Evolutionary conservation across 1,284 basidiomycete genomes (phyloP).

Genomic region (Leccinum fuscescens): DNA sequence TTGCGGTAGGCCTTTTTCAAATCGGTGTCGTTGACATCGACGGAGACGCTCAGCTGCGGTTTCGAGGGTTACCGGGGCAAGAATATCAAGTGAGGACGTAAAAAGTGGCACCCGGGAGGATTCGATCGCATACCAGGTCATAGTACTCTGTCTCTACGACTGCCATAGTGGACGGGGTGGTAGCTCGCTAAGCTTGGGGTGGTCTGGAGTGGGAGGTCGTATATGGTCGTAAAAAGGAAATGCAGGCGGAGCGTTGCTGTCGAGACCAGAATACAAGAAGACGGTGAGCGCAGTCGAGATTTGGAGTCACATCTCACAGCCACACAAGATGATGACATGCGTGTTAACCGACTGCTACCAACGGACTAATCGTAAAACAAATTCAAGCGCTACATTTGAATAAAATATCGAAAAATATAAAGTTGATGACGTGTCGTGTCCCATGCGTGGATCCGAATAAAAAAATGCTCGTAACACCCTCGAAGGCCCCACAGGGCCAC

Average conservation of each 20-base stretch:
- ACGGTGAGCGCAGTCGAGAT: neutral
- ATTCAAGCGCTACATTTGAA: constrained; percentile 26
- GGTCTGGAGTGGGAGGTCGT: constrained; percentile 3
- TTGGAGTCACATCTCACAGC: constrained; percentile 21
- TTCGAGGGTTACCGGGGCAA: neutral
- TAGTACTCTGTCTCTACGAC: constrained; percentile 69
- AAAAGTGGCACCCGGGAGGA: neutral
- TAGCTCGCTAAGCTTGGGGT: neutral
- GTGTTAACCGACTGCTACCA: neutral
- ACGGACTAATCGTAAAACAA: constrained; percentile 2
- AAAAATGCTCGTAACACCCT: constrained; percentile 22
- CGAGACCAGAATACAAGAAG: constrained; percentile 6
- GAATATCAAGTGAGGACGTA: constrained; percentile 2
- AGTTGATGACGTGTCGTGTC: constrained; percentile 18
- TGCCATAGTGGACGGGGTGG: constrained; percentile 39
- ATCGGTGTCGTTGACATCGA: constrained; percentile 64
- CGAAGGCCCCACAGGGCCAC: neutral
- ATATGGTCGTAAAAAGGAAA: constrained; percentile 1
- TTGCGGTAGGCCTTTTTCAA: constrained; percentile 97
- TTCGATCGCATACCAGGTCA: constrained; percentile 48
- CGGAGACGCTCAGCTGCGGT: constrained; percentile 44
- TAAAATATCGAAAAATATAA: constrained; percentile 31
- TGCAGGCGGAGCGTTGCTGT: neutral
- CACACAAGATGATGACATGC: constrained; percentile 24
- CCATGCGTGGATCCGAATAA: constrained; percentile 22